These are phyloP conservation scores for Coemansia sp. DNA, from an alignment of 192 early-diverging fungal species.

Conservation along the genomic window DNA sequence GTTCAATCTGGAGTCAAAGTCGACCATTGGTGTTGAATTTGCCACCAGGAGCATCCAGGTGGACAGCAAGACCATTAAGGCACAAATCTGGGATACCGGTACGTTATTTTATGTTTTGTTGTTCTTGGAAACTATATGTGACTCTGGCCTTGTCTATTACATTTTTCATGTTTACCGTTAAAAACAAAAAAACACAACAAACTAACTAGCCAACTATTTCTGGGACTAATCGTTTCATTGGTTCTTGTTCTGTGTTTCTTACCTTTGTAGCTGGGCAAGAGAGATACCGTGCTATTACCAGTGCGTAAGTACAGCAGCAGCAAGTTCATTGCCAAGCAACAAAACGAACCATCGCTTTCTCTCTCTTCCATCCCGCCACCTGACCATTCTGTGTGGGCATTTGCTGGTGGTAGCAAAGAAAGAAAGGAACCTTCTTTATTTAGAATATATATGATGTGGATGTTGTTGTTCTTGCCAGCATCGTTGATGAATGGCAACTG, in stretches of 20 bases:
- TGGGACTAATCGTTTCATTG: not conserved
- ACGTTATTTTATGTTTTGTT: constrained; percentile 28
- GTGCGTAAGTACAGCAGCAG: constrained; percentile 64
- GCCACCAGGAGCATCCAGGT: constrained; percentile 95
- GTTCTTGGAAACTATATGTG: not conserved
- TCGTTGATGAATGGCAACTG: too few species aligned
- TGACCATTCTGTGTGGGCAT: too few species aligned
- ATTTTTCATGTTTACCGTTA: not conserved
- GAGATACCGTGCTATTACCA: constrained; percentile 85
- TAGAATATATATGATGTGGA: too few species aligned
- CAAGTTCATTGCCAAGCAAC: not conserved
- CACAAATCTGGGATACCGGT: constrained; percentile 99
- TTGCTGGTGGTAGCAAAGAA: too few species aligned
- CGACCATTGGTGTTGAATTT: constrained; percentile 99
- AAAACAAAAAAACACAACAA: too few species aligned
- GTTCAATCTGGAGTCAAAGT: constrained; percentile 98
- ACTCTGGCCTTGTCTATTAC: not conserved
- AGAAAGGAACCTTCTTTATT: too few species aligned
- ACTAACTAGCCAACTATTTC: not conserved
- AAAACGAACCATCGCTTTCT: too few species aligned
- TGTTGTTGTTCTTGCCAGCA: too few species aligned
- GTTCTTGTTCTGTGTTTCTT: not conserved
- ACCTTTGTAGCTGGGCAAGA: constrained; percentile 71
- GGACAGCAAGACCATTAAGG: constrained; percentile 96
- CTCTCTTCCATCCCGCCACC: too few species aligned